Percentiles rank a stretch among this genome's conserved stretches.
These are phyloP conservation scores for Ordospora colligata DNA, from an alignment of 371 early-diverging fungal species.

Conservation along the genomic window DNA sequence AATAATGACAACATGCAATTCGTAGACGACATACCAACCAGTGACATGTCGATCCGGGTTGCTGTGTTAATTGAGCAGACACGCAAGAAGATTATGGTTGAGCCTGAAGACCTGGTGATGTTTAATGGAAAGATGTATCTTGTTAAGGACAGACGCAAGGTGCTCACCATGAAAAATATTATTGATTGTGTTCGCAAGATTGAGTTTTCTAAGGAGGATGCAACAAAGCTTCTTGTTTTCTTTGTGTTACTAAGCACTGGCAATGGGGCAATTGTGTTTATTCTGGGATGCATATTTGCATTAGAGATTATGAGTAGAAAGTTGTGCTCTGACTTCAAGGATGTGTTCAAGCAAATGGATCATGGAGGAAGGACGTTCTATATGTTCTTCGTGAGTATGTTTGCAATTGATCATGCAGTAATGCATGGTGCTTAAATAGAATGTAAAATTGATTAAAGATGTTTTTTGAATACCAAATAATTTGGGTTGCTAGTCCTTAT, in stretches of 20 bases:
- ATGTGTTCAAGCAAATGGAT: conserved; percentile 3
- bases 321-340: not conserved
- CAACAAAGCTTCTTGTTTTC: conserved; percentile 5
- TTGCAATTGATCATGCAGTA: conserved; percentile 15
- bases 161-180: conserved; percentile 8
- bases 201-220: conserved; percentile 10
- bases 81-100: not conserved
- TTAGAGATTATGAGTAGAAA: not conserved
- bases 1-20: too few species aligned
- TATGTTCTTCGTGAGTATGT: conserved; percentile 20
- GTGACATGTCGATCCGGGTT: not conserved
- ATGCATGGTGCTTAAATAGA: not conserved
- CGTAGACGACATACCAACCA: not conserved
- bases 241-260: conserved; percentile 12
- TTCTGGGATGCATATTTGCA: conserved; percentile 8
- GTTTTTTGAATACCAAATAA: not conserved
- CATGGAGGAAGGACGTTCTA: not conserved
- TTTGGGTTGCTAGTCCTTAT: not conserved
- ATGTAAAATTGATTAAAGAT: not conserved
- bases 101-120: conserved; percentile 2
- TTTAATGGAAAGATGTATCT: not conserved
- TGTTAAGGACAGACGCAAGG: conserved; percentile 5
- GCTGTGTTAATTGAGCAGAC: not conserved
- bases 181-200: not conserved
- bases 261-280: conserved; percentile 11